phyloP scores from a whole-genome alignment of 805 yeast species.

The Scheffersomyces coipomensis region DNA sequence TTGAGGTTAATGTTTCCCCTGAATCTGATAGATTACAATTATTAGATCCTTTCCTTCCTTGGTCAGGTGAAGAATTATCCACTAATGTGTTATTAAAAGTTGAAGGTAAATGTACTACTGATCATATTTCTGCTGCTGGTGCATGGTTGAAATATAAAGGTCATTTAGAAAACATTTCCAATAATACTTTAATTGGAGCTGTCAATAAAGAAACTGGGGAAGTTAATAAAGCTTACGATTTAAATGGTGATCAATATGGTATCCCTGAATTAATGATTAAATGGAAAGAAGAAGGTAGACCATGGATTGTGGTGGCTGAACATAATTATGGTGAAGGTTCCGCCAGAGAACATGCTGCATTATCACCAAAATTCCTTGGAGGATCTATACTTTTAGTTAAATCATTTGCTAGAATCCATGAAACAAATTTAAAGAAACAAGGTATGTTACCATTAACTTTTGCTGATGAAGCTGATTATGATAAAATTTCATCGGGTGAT shows the following conservation, averaged over 20 bases:
- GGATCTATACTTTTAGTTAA: conserved; percentile 86
- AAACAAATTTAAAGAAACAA: conserved; percentile 96
- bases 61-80: conserved; percentile 82
- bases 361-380: conserved; percentile 92
- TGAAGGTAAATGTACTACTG: conserved; percentile 98
- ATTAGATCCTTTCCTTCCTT: conserved; percentile 81
- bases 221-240: conserved; percentile 85
- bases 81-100: conserved; percentile 82
- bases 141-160: conserved; percentile 99
- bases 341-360: conserved; percentile 98
- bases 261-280: conserved; percentile 97
- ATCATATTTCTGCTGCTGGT: conserved; percentile 98
- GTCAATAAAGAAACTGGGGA: conserved; percentile 96
- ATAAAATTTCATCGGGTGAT: conserved; percentile 75
- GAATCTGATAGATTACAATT: conserved; percentile 89
- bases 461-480: conserved; percentile 88
- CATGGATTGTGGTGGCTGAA: conserved; percentile 96
- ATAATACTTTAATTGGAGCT: conserved; percentile 95
- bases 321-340: conserved; percentile 99
- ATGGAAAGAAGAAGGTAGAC: conserved; percentile 82
- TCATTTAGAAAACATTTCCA: conserved; percentile 90
- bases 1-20: conserved; percentile 71
- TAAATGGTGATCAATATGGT: conserved; percentile 71
- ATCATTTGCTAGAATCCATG: conserved; percentile 98
- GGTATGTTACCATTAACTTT: conserved; percentile 95